Evolutionary conservation across 129 eudicot genomes (phyloP).

Genomic region (Chrysanthemum makinoi): DNA sequence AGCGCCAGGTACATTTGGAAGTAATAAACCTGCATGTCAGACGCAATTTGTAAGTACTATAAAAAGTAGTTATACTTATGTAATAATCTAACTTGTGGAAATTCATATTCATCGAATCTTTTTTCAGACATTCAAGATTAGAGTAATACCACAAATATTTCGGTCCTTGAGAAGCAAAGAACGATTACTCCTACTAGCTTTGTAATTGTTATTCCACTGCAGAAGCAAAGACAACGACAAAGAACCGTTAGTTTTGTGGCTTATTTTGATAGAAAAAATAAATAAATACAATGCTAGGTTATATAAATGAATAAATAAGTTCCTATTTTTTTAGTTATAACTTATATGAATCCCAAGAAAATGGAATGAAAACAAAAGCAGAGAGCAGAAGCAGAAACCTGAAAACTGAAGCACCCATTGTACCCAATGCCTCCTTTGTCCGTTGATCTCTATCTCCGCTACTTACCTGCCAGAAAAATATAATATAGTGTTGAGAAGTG

Average conservation of each 20-base stretch:
- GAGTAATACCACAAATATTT: conserved; percentile 87
- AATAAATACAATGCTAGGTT: not conserved
- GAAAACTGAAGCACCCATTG: conserved; percentile 99
- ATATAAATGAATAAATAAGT: not conserved
- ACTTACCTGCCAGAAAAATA: conserved; percentile 45
- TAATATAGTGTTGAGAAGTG: conserved; percentile 15
- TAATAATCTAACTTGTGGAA: not conserved
- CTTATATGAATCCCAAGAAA: not conserved
- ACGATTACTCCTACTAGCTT: conserved; percentile 96
- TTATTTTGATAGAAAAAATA: not conserved
- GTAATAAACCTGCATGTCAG: conserved; percentile 75
- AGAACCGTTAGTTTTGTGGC: not conserved
- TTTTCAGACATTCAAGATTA: conserved; percentile 12
- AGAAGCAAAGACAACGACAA: conserved; percentile 24
- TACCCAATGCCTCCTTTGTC: conserved; percentile 79
- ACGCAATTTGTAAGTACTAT: not conserved
- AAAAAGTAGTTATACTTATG: not conserved
- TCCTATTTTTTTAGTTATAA: not conserved
- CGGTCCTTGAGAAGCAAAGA: conserved; percentile 86
- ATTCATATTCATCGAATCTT: not conserved
- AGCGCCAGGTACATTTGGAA: conserved; percentile 94
- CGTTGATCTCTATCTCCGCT: conserved; percentile 89
- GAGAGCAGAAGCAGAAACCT: conserved; percentile 40
- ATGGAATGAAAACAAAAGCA: not conserved
- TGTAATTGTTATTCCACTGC: conserved; percentile 96